Conservation (phyloP, 148 eudicot species). For the Euryodendron excelsum region DNA sequence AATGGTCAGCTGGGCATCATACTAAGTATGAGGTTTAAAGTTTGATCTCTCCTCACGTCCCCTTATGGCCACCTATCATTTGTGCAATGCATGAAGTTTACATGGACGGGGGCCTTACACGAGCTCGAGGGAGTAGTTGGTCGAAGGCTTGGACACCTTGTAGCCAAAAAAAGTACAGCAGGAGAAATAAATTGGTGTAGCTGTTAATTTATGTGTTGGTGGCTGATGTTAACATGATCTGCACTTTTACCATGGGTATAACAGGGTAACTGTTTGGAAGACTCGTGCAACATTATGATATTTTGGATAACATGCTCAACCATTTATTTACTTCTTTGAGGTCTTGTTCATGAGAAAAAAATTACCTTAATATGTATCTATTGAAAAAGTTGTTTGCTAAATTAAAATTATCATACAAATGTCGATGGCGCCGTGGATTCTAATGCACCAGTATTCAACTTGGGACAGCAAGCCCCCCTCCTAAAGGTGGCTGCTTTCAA, state of each 20-base stretch:
- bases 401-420: not conserved
- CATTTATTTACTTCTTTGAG: constrained; percentile 1
- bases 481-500: not conserved
- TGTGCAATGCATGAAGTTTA: too few relatives aligned
- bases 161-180: too few relatives aligned
- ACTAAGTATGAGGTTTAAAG: too few relatives aligned
- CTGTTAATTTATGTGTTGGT: not conserved
- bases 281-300: not conserved
- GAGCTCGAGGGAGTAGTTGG: too few relatives aligned
- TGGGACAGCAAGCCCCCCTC: not conserved
- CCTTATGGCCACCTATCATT: too few relatives aligned
- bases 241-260: not conserved
- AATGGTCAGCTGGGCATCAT: too few relatives aligned
- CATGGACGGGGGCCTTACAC: too few relatives aligned
- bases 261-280: constrained; percentile 1
- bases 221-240: not conserved
- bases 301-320: not conserved
- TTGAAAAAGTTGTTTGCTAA: not conserved
- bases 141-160: too few relatives aligned
- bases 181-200: not conserved
- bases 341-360: constrained; percentile 1
- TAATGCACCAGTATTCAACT: not conserved
- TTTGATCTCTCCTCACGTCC: too few relatives aligned
- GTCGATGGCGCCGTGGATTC: constrained; percentile 3
- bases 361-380: not conserved